phyloP scores from a whole-genome alignment of 1,284 basidiomycete genomes.

The Cryptococcus sp. region DNA sequence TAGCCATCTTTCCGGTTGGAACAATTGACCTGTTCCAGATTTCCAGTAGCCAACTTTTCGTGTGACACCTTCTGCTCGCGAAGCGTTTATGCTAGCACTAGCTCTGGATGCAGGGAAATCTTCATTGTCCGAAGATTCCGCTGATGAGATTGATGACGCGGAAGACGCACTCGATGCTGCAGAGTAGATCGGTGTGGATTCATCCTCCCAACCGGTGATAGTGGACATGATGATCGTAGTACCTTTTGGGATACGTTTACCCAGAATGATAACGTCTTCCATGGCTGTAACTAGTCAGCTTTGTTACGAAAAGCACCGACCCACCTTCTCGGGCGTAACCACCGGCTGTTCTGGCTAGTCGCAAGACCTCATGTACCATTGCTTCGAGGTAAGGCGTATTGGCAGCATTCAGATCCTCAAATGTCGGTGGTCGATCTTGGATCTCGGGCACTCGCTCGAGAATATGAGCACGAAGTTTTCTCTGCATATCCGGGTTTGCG shows the following conservation, averaged over 20 bases:
- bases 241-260: constrained; percentile 25
- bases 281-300: constrained; percentile 8
- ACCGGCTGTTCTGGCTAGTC: constrained; percentile 24
- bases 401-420: constrained; percentile 38
- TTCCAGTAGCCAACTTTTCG: constrained; percentile 24
- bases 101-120: not conserved
- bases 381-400: constrained; percentile 55
- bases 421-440: constrained; percentile 13
- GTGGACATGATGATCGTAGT: constrained; percentile 22
- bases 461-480: constrained; percentile 20
- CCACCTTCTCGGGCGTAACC: constrained; percentile 21
- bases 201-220: constrained; percentile 12
- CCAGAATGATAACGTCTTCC: constrained; percentile 26
- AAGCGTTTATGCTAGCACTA: not conserved
- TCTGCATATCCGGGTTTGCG: constrained; percentile 23
- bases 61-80: not conserved
- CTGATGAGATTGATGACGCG: not conserved
- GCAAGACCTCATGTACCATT: constrained; percentile 27
- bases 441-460: constrained; percentile 14
- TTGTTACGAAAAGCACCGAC: not conserved
- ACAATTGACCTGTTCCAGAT: constrained; percentile 15
- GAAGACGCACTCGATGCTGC: not conserved
- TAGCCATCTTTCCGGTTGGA: constrained; percentile 33
- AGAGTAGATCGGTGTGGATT: constrained; percentile 7
- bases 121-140: not conserved